Evolutionary conservation across 768 basidiomycete genomes (phyloP).

Genomic region (Suillus brevipes): DNA sequence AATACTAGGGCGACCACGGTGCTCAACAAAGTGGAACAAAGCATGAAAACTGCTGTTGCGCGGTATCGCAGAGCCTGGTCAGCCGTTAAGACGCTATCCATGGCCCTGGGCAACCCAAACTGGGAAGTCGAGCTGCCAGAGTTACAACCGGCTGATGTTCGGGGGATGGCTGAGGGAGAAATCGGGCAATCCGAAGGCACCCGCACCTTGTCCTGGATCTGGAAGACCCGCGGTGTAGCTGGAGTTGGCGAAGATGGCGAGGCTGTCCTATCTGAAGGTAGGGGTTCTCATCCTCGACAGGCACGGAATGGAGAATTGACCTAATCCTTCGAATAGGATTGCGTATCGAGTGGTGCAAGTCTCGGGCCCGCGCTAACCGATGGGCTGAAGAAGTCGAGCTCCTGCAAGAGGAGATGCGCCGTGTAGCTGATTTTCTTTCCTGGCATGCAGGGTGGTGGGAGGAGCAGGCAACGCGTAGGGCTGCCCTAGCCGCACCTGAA

Average conservation of each 20-base stretch:
- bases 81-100: too few species aligned
- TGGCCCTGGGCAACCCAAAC: too few species aligned
- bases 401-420: constrained; percentile 28
- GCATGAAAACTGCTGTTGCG: too few species aligned
- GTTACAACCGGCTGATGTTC: too few species aligned
- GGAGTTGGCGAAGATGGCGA: too few species aligned
- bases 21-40: too few species aligned
- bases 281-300: background rate
- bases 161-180: background rate
- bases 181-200: background rate
- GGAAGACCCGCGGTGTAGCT: background rate
- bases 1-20: too few species aligned
- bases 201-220: background rate
- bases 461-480: background rate
- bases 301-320: too few species aligned
- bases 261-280: too few species aligned
- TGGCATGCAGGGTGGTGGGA: constrained; percentile 26
- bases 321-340: too few species aligned
- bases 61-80: too few species aligned
- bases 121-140: too few species aligned
- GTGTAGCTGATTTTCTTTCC: constrained; percentile 20
- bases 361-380: constrained; percentile 19
- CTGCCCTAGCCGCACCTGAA: background rate
- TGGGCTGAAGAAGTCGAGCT: constrained; percentile 27
- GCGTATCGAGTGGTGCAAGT: constrained; percentile 26